Percentiles rank a stretch among this genome's conserved stretches.
These are phyloP conservation scores for Epicoccum nigrum DNA, from an alignment of 2,329 filamentous ascomycete species.

Conservation along the genomic window DNA sequence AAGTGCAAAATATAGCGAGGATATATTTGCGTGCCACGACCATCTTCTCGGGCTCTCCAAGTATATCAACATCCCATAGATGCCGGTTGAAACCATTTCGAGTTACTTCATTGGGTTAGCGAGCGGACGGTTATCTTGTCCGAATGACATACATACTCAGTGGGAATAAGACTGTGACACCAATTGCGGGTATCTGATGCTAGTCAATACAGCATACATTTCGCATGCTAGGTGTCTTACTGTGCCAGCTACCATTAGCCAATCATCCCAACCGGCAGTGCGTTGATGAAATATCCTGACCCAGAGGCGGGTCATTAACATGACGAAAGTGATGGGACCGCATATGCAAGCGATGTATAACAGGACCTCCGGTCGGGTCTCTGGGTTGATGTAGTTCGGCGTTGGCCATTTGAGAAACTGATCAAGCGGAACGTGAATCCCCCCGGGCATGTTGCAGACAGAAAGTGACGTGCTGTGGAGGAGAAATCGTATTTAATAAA, in stretches of 20 bases:
- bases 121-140: too few species aligned
- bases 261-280: conserved; percentile 38
- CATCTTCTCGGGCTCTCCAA: conserved; percentile 14
- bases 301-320: conserved; percentile 38
- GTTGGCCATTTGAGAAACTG: conserved; percentile 33
- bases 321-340: conserved; percentile 29
- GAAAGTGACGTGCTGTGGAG: neutral
- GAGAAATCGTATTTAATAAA: neutral
- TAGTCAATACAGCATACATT: neutral
- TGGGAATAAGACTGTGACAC: conserved; percentile 28
- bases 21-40: conserved; percentile 35
- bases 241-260: conserved; percentile 35
- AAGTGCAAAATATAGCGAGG: conserved; percentile 34
- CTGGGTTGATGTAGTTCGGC: conserved; percentile 33
- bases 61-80: conserved; percentile 32
- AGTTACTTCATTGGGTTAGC: conserved; percentile 25
- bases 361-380: conserved; percentile 27
- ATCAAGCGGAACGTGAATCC: conserved; percentile 35
- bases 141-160: conserved; percentile 25
- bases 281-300: conserved; percentile 35
- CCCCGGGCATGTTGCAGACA: conserved; percentile 35
- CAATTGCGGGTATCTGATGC: conserved; percentile 25
- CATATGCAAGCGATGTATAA: conserved; percentile 27
- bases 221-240: conserved; percentile 18
- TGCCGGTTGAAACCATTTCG: conserved; percentile 33